Evolutionary conservation across 1,139 yeast genomes (phyloP).

Genomic region (Pneumocystis murina): DNA sequence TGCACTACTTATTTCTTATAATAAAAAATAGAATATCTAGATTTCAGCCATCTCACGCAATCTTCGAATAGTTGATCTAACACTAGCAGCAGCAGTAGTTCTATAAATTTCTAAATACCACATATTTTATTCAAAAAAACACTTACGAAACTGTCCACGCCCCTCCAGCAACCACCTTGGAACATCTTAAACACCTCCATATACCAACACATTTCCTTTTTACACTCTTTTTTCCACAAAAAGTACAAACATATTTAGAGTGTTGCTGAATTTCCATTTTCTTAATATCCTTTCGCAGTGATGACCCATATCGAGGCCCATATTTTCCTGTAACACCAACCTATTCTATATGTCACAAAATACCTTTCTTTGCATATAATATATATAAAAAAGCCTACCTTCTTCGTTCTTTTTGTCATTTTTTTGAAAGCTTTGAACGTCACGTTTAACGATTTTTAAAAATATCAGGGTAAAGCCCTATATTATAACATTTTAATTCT

Average conservation of each 20-base stretch:
- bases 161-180: conserved; percentile 98
- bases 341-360: not conserved
- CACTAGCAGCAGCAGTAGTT: conserved; percentile 99
- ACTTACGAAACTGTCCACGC: conserved; percentile 81
- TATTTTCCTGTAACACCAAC: not conserved
- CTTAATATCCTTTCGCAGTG: conserved; percentile 99
- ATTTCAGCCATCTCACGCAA: conserved; percentile 99
- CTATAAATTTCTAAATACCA: conserved; percentile 12
- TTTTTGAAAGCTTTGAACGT: not conserved
- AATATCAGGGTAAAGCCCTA: not conserved
- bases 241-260: conserved; percentile 96
- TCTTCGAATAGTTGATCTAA: conserved; percentile 99
- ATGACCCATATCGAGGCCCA: conserved; percentile 45
- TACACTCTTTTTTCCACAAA: conserved; percentile 99
- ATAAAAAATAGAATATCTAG: conserved; percentile 29
- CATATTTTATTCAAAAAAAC: not conserved
- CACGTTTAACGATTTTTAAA: not conserved
- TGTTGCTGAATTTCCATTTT: conserved; percentile 91
- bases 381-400: not conserved
- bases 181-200: conserved; percentile 94
- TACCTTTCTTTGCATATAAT: not conserved
- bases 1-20: conserved; percentile 5
- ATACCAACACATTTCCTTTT: conserved; percentile 98
- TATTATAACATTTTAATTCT: not conserved
- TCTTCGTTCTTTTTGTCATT: not conserved